Conservation (phyloP, 2,329 filamentous ascomycete genomes). For the Fulvia fulva region DNA sequence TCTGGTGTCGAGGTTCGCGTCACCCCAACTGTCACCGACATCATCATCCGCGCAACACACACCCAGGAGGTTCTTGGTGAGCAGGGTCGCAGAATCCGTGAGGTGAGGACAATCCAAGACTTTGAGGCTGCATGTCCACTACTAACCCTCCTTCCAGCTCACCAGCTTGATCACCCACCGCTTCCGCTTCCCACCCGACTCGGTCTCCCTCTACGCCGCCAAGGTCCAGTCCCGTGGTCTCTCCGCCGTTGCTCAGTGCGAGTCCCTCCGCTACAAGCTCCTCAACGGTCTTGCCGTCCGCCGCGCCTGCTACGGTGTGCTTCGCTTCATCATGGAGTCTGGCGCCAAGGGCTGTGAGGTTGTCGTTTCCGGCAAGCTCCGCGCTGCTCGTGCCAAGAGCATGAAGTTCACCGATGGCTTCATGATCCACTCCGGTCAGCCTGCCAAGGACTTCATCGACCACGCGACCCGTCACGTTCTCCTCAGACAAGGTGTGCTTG, state of each 20-base stretch:
- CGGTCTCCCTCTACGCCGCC: conserved; percentile 98
- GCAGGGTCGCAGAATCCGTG: conserved; percentile 99
- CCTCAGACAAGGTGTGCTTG: conserved; percentile 97
- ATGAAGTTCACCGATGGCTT: conserved; percentile 99
- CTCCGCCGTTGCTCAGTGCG: conserved; percentile 99
- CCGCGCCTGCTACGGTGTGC: conserved; percentile 98
- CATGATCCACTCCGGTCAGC: conserved; percentile 99
- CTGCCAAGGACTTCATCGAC: conserved; percentile 99
- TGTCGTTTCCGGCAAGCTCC: conserved; percentile 97
- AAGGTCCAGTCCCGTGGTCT: conserved; percentile 99
- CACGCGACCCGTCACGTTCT: conserved; percentile 97
- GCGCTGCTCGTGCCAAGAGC: conserved; percentile 97
- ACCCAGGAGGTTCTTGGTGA: conserved; percentile 99
- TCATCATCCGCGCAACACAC: conserved; percentile 99
- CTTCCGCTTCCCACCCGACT: conserved; percentile 99
- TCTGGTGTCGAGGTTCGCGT: conserved; percentile 99
- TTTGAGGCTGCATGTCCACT: background rate
- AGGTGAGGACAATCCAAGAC: conserved; percentile 39
- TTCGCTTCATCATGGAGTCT: conserved; percentile 98
- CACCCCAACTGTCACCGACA: conserved; percentile 98
- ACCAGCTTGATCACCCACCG: conserved; percentile 99
- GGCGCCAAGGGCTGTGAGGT: conserved; percentile 99
- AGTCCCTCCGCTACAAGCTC: conserved; percentile 99
- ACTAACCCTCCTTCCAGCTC: conserved; percentile 50
- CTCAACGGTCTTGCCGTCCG: conserved; percentile 99